Percentiles rank a stretch among this genome's conserved stretches.
Conservation (phyloP, 129 eudicot species). For the Ambrosia trifida region DNA sequence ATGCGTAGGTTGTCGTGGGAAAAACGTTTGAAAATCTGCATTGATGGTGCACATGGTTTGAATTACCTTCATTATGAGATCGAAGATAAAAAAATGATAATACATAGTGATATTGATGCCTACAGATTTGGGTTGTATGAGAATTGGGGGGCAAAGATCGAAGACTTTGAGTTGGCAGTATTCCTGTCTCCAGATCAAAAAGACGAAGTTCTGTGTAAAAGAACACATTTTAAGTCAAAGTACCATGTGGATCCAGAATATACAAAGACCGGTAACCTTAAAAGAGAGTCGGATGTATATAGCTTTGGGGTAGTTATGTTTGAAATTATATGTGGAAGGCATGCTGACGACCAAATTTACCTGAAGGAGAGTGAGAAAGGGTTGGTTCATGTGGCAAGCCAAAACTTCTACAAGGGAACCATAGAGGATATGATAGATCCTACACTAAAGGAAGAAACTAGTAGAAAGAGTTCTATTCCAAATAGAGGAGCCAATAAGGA, state of each 20-base stretch:
- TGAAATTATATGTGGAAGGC: background rate
- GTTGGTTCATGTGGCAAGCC: background rate
- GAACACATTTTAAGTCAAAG: background rate
- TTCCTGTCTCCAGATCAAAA: background rate
- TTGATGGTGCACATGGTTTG: background rate
- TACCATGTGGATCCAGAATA: background rate
- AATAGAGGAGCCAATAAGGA: background rate
- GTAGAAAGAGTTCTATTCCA: no score
- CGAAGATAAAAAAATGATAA: background rate
- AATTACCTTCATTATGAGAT: background rate
- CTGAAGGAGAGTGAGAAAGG: background rate
- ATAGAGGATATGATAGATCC: background rate
- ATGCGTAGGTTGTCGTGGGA: no score
- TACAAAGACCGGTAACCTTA: background rate
- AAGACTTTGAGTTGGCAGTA: background rate
- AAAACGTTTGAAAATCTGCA: background rate
- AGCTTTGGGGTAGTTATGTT: background rate
- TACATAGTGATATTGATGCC: background rate
- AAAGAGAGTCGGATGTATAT: no score
- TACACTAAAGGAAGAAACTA: background rate
- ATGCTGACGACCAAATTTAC: background rate
- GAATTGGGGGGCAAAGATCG: constrained; percentile 8
- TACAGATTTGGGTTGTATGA: background rate
- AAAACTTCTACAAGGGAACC: background rate
- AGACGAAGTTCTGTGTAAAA: background rate